Base-by-base conservation (phyloP, 305 asterid species). In the Withania somnifera region DNA sequence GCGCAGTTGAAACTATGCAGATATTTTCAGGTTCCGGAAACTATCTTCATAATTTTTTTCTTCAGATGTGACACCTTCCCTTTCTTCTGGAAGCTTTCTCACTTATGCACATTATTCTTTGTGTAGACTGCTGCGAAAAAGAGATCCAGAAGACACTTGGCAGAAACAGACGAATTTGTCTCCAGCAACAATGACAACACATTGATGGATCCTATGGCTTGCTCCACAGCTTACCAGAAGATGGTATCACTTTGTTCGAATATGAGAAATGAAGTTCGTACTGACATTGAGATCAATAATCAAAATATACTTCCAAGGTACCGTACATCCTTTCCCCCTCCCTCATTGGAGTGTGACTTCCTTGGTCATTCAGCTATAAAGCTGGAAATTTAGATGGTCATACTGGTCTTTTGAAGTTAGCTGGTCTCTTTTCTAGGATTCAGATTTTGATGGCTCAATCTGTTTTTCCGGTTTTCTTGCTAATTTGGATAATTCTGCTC, bases 221-320 rank as follows among this genome's bases (percentile, higher is more conserved):
- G 92, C 67, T 90, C 94, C 38, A 93, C 92, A 15, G 95, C 99
- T 28, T 95, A 95, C 79, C 92, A 89, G 88, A 95, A 94, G 87
- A 91, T 91, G 93, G 91, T 82, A 83, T 81, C 91, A 63, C 89
- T 91, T 79, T 94, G 99, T 88, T 66, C 84, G 81, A 90, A 91
- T 75, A 75, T 95, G 67, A 82, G 88, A 77, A 90, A 90, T 7
- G 99, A 95, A 89, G 93, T 95, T 82, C 87, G 83, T 85, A 89
- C 97, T 8, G 99, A 95, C 88, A 94, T 93, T 9, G 89, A 93
- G 83, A 95, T 95, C 83, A 94, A 93, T 68, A 87, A 86, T 85
- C 94, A 90, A 87, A 86, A 94, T 88, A 82, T 95, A 76, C 97
- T 95, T 81, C 99, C 99, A n/a, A 94, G 98, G 99, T 94, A 89